Evolutionary conservation across 1,139 yeast genomes (phyloP).

Genomic region (Zygosaccharomyces pseudobailii): DNA sequence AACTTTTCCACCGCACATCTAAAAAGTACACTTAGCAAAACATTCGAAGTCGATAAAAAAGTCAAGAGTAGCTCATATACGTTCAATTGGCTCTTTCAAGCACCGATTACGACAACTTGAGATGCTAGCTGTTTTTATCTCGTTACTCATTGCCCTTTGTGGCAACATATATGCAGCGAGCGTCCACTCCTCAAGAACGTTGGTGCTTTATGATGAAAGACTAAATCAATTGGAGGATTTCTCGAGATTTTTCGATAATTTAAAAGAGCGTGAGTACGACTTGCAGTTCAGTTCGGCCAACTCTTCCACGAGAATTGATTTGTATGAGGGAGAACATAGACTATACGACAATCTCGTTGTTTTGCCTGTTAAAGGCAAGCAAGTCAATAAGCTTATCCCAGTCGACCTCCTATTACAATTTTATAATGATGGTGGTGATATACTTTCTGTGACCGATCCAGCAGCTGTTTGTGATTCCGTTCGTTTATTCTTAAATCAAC

Average conservation of each 20-base stretch:
- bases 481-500: constrained; percentile 64
- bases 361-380: constrained; percentile 45
- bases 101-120: background rate
- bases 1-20: background rate
- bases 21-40: background rate
- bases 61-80: background rate
- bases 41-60: background rate
- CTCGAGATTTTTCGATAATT: constrained; percentile 32
- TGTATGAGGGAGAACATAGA: constrained; percentile 42
- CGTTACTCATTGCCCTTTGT: constrained; percentile 7
- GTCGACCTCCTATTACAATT: constrained; percentile 47
- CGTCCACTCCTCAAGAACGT: constrained; percentile 29
- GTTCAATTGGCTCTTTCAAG: background rate
- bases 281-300: constrained; percentile 27
- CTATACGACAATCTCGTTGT: constrained; percentile 51
- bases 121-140: constrained; percentile 7
- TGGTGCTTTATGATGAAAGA: constrained; percentile 38
- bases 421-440: constrained; percentile 63
- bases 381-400: constrained; percentile 41
- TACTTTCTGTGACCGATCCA: constrained; percentile 57
- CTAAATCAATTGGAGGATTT: constrained; percentile 29
- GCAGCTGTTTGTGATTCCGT: constrained; percentile 64
- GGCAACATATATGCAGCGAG: constrained; percentile 8
- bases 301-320: constrained; percentile 33
- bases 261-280: constrained; percentile 32